Base-by-base conservation (phyloP, 352 stramenopile species). In the Globisporangium spiculum region DNA sequence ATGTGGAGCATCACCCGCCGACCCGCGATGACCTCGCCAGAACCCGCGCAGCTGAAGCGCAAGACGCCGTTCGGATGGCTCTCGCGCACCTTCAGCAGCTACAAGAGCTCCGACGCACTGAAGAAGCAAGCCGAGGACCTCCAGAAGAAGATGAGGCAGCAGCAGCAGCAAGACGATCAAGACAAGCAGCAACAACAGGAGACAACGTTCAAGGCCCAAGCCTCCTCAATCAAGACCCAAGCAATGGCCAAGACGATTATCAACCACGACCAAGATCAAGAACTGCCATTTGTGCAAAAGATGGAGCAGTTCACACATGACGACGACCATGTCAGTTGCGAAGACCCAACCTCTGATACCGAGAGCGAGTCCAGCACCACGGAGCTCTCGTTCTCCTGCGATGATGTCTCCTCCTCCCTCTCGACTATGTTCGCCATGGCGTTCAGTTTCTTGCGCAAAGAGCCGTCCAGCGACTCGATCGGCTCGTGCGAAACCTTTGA, bases 301-400 rank as follows among this genome's bases (percentile, higher is more conserved):
- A 12, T 12, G 6, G 10, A 34, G 24, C 24, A 34, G 4, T n/a
- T 62, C 27, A 14, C 32, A 4, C 20, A 20, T 20, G 3, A 44
- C 34, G 38, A 46, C 12, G 20, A 48, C 20, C 20, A 9, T 8
- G 20, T 0, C 32, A 4, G 27, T 26, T 22, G 16, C 14, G 58
- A 54, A 63, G 58, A 38, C 8, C 30, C 36, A 8, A n/a, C 36
- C 26, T 34, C 58, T 4, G 36, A 63, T 24, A 54, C 58, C 22
- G 58, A 63, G 36, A 63, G 58, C 22, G 58, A 63, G 44, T 54
- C 9, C 36, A 32, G 24, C 57, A 20, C n/a, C 27, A 32, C 32
- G 7, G 56, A 62, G 30, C n/a, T 34, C 18, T 44, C 57, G 20
- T 18, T 16, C 34, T 53, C 3, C 10, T 22, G 26, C 6, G 6